These are phyloP conservation scores for Metarhizium guizhouense DNA, from an alignment of 2,329 filamentous ascomycete genomes.

Conservation along the genomic window DNA sequence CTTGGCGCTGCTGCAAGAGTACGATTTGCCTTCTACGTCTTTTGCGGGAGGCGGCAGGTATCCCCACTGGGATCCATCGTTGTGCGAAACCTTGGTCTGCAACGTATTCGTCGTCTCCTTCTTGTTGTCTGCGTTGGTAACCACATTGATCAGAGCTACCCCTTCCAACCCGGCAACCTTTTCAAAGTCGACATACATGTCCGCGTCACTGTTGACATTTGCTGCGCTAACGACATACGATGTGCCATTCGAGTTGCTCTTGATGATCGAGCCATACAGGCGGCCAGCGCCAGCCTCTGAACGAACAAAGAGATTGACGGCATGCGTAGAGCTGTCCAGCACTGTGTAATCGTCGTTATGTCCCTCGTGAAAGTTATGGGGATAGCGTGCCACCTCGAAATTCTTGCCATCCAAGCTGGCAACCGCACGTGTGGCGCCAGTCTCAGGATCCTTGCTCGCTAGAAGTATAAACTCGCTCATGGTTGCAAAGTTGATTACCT, in stretches of 20 bases:
- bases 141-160: slow-evolving; percentile 77
- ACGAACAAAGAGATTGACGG: slow-evolving; percentile 88
- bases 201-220: slow-evolving; percentile 70
- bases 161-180: slow-evolving; percentile 91
- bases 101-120: slow-evolving; percentile 75
- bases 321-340: slow-evolving; percentile 87
- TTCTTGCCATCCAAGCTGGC: slow-evolving; percentile 75
- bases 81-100: slow-evolving; percentile 89
- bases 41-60: slow-evolving; percentile 63
- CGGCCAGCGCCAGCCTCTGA: slow-evolving; percentile 56
- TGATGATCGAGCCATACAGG: slow-evolving; percentile 80
- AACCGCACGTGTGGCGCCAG: slow-evolving; percentile 63
- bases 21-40: slow-evolving; percentile 63
- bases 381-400: slow-evolving; percentile 81
- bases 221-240: slow-evolving; percentile 80
- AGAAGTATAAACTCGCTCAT: slow-evolving; percentile 97
- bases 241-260: slow-evolving; percentile 97
- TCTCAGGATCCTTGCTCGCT: slow-evolving; percentile 61
- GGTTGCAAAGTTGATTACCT: slow-evolving; percentile 74
- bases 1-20: slow-evolving; percentile 52
- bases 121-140: slow-evolving; percentile 64
- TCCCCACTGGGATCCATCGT: slow-evolving; percentile 85
- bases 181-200: slow-evolving; percentile 87
- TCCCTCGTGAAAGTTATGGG: slow-evolving; percentile 69
- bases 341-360: slow-evolving; percentile 84